Evolutionary conservation across 2,329 filamentous ascomycete species (phyloP).

Genomic region (Lachnellula arida): DNA sequence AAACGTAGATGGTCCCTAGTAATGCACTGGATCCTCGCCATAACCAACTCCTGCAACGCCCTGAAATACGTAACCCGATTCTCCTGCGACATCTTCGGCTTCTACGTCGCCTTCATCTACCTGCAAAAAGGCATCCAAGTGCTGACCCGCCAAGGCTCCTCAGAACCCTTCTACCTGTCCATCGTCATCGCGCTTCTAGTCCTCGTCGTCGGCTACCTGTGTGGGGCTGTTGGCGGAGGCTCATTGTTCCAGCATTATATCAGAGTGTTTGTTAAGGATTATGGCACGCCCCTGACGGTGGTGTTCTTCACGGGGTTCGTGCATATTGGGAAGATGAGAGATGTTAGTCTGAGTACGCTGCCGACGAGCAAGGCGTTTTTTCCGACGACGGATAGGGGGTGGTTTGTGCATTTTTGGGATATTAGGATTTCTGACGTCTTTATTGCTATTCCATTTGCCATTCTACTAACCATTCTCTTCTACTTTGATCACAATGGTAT

Average conservation of each 20-base stretch:
- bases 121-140: constrained; percentile 88
- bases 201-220: constrained; percentile 70
- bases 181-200: constrained; percentile 73
- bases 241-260: constrained; percentile 70
- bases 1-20: constrained; percentile 67
- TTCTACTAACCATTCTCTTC: constrained; percentile 79
- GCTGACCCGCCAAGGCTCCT: constrained; percentile 66
- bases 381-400: constrained; percentile 67
- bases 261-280: constrained; percentile 82
- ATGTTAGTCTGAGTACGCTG: constrained; percentile 63
- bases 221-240: constrained; percentile 65
- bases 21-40: constrained; percentile 78
- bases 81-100: constrained; percentile 89
- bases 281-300: constrained; percentile 76
- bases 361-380: constrained; percentile 75
- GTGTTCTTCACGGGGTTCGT: constrained; percentile 90
- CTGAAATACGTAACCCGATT: constrained; percentile 88
- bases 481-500: constrained; percentile 86
- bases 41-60: constrained; percentile 82
- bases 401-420: constrained; percentile 82
- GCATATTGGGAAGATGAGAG: constrained; percentile 76
- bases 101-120: constrained; percentile 90
- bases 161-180: constrained; percentile 69
- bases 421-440: constrained; percentile 70
- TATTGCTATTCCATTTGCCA: constrained; percentile 78